Conservation (phyloP, 2,329 filamentous ascomycete species). For the Endoconidiophora polonica region DNA sequence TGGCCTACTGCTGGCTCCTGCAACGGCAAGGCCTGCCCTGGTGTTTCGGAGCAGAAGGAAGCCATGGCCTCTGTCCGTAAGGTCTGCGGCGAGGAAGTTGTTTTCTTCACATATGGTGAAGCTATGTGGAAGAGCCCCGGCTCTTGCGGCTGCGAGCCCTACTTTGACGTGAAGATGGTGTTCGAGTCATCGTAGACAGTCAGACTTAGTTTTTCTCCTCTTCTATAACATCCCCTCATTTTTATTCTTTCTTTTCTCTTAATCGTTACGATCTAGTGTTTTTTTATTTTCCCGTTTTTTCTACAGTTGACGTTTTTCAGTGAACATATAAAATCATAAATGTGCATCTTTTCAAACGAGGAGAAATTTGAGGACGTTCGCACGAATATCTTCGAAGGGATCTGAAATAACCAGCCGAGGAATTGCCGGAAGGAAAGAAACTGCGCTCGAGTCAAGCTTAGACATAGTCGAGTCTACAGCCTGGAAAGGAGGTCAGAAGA, state of each 20-base stretch:
- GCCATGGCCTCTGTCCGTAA: slow-evolving; percentile 59
- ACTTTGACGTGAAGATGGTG: slow-evolving; percentile 44
- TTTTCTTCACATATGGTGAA: slow-evolving; percentile 68
- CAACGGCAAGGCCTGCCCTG: slow-evolving; percentile 60
- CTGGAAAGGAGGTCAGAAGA: too few species aligned
- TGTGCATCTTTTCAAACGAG: too few species aligned
- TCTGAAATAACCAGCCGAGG: background rate
- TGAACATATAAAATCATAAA: too few species aligned
- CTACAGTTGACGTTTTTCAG: too few species aligned
- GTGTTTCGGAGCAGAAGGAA: slow-evolving; percentile 44
- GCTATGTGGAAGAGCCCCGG: slow-evolving; percentile 69
- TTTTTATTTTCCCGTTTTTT: too few species aligned
- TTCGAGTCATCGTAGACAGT: slow-evolving; percentile 10
- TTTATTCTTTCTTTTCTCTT: too few species aligned
- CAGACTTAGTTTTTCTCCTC: background rate
- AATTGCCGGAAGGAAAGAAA: background rate
- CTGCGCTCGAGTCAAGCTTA: too few species aligned
- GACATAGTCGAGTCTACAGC: too few species aligned
- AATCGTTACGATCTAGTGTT: too few species aligned
- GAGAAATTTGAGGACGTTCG: too few species aligned
- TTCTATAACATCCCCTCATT: background rate
- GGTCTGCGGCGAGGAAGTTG: slow-evolving; percentile 47
- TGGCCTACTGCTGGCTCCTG: slow-evolving; percentile 58
- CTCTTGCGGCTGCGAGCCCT: slow-evolving; percentile 56
- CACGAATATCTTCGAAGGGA: too few species aligned